Evolutionary conservation across 352 stramenopile genomes (phyloP), one percentile per base, ranked within the genome.

Genomic region (Phytophthora fragariaefolia): DNA sequence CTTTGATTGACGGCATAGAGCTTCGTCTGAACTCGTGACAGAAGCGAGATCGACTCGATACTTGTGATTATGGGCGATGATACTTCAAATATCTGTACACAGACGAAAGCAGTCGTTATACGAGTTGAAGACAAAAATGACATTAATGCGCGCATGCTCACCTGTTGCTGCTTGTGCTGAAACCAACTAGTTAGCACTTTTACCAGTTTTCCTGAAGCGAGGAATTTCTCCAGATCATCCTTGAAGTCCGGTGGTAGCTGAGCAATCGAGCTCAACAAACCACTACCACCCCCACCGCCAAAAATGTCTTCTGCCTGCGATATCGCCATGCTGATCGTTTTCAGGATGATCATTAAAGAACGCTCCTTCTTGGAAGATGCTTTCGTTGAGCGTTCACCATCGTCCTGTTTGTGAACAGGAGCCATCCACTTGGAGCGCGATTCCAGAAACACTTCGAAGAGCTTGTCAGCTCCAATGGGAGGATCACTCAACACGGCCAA

Each of bases 281-380:
- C 63, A 17, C 23, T 45, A 22, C 26, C 49, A 10, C 50, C 49
- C 26, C 36, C 62, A n/a, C 56, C 56, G 10, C 76, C 58, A 64
- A 94, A 94, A 9, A 94, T 82, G 17, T 82, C 68, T 32, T 89
- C 72, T 4, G 79, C 65, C 8, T 94, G 82, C 4, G 69, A 52
- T 20, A 92, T 58, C 7, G 83, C 90, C 62, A 84, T 47, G 7
- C 77, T 79, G 5, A 92, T 71, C 0, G 80, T 82, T 24, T 83
- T 87, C 51, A 94, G 67, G 64, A 89, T 85, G 6, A 85, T 36
- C n/a, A 74, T 71, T 51, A 94, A 53, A 10, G 69, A 51, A 10
- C 69, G 71, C 26, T 86, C 66, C 51, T 76, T 69, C 45, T 68
- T 52, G 0, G 49, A 63, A 20, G 72, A 42, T 23, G 60, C 45